Base-by-base conservation (phyloP, 805 yeast species). In the Suhomyces vadensis region DNA sequence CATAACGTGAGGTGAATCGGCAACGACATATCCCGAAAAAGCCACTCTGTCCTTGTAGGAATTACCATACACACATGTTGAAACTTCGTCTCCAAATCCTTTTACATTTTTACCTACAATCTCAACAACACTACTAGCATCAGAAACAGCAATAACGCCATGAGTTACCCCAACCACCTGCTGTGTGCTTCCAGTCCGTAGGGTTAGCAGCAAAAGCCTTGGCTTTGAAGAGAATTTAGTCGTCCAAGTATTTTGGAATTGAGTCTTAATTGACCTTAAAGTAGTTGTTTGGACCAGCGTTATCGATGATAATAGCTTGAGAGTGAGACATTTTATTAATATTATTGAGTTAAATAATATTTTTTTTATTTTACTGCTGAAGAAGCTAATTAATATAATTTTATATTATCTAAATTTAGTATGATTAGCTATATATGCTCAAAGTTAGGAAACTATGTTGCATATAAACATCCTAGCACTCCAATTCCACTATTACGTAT, bases 181-280 rank as follows among this genome's bases (percentile, higher is more conserved):
- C 69, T 35, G 73, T 57, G 53, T 82, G 86, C 53, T 82, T 82
- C 83, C 84, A 82, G 56, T 85, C 91, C 5, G 85, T 78, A 33
- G 89, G 90, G 54, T 85, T 85, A 31, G 75, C 69, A 2, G 85
- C 87, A 43, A 62, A 75, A 6, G 86, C 81, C 19, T 61, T 59
- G 5, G 78, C 69, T 55, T 78, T 74, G 43, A 85, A 60, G 11
- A 82, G 60, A 10, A 83, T 37, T 38, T 44, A 41, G 42, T 41
- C 59, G 22, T 61, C 63, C 10, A 48, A 56, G 33, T 75, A 62
- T 21, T 55, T 60, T 16, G 74, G 71, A 9, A 67, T 48, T 6
- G 67, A 61, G 3, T 65, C 57, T 10, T 54, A 50, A 10, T 58
- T 57, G 6, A 61, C 51, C 6, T 63, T 56, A 20, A 49, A 38